Base-by-base conservation (phyloP, 108 stramenopile genomes). In the Chaetoceros tenuissimus region DNA sequence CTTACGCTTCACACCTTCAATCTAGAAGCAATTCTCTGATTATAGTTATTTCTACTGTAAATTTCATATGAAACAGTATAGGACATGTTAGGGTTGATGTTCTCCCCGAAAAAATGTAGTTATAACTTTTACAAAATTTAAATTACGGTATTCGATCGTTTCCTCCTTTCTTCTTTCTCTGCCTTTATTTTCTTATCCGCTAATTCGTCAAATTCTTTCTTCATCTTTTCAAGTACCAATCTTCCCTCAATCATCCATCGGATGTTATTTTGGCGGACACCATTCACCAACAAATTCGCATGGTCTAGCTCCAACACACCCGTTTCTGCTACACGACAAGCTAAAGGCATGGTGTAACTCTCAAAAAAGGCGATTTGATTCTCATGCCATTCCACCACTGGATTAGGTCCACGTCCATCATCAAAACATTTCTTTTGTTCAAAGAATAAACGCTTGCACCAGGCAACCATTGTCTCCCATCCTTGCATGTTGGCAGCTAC, bases 331-430 rank as follows among this genome's bases (percentile, higher is more conserved):
- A 87, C 56, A 51, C 62, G 67, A 17, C 74, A 68, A n/a, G 81
- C 79, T 55, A 87, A 53, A 16, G 85, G 85, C 64, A 81, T 63
- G 13, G 78, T 53, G 48, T 91, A 91, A 26, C 63, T 77, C 52
- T 91, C 89, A 54, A 91, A 68, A 48, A 91, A 83, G 34, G 78
- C 71, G 59, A 87, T 83, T 63, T 73, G 57, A 51, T 82, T 82
- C 20, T 80, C 69, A 68, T 71, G 84, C 89, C 89, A 91, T 10
- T 69, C 74, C 17, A 51, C 30, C 24, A 63, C 54, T 3, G 85
- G 85, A 73, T 87, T 80, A 0, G 66, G 71, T 26, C 85, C 89
- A 7, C 83, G 70, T n/a, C 68, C 60, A 16, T 56, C 51, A 20
- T 59, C 63, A 52, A 57, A 72, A 2, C 67, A 53, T 23, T 74